phyloP scores from a whole-genome alignment of 2,329 filamentous ascomycete genomes.

The Bipolaris bicolor region DNA sequence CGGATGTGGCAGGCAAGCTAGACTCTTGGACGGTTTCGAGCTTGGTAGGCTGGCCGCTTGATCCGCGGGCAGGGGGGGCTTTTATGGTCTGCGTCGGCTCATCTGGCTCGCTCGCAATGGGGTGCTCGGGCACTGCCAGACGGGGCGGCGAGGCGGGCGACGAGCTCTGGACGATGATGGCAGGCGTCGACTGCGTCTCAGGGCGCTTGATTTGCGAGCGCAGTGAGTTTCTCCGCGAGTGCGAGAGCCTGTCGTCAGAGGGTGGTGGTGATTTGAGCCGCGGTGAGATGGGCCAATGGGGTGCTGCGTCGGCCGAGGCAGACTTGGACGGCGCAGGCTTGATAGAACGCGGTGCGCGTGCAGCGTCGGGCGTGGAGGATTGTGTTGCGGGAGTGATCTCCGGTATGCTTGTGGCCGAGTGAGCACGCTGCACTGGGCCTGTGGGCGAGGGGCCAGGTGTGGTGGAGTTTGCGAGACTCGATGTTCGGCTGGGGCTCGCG shows the following conservation, averaged over 20 bases:
- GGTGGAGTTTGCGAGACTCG: slow-evolving; percentile 42
- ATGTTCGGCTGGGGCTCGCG: slow-evolving; percentile 49
- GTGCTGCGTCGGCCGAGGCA: slow-evolving; percentile 55
- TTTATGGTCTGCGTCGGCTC: slow-evolving; percentile 50
- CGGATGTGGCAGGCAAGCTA: slow-evolving; percentile 73
- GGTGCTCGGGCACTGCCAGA: slow-evolving; percentile 37
- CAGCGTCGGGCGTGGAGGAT: slow-evolving; percentile 61
- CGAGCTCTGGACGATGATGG: slow-evolving; percentile 55
- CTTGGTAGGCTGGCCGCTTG: slow-evolving; percentile 63
- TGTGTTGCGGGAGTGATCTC: slow-evolving; percentile 66
- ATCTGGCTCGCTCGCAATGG: slow-evolving; percentile 43
- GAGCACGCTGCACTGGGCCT: slow-evolving; percentile 64
- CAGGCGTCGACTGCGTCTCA: slow-evolving; percentile 46
- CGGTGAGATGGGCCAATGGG: slow-evolving; percentile 79
- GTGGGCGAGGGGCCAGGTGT: slow-evolving; percentile 64
- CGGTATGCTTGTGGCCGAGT: slow-evolving; percentile 72
- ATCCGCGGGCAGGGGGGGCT: slow-evolving; percentile 56
- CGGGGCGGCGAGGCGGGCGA: slow-evolving; percentile 50
- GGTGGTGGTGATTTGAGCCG: slow-evolving; percentile 76
- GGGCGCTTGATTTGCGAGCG: slow-evolving; percentile 44
- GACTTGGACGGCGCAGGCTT: slow-evolving; percentile 50
- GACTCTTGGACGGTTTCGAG: slow-evolving; percentile 93
- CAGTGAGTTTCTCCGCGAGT: slow-evolving; percentile 54
- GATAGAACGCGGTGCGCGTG: slow-evolving; percentile 55
- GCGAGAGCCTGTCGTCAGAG: slow-evolving; percentile 38